phyloP scores from a whole-genome alignment of 768 basidiomycete species.

The Cyathus striatus region DNA sequence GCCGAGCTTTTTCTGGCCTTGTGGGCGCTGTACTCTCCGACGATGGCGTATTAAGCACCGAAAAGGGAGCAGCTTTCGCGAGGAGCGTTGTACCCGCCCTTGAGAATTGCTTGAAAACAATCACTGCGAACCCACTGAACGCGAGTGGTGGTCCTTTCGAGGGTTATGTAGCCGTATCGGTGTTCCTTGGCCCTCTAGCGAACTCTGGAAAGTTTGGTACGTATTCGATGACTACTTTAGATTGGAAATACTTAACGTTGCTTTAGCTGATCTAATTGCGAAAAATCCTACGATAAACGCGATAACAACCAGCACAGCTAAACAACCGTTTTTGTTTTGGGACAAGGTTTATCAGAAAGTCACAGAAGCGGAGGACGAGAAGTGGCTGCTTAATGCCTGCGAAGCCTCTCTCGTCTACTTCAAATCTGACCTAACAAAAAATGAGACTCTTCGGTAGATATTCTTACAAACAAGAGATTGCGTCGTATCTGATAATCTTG shows the following conservation, averaged over 20 bases:
- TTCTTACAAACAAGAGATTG: no score
- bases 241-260: constrained; percentile 1
- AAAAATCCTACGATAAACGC: constrained; percentile 43
- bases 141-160: constrained; percentile 68
- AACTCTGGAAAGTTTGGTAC: constrained; percentile 49
- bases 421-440: constrained; percentile 44
- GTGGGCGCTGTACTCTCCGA: constrained; percentile 52
- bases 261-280: constrained; percentile 37
- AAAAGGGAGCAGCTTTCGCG: constrained; percentile 46
- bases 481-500: no score
- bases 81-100: constrained; percentile 52
- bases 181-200: constrained; percentile 59
- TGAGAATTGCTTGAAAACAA: constrained; percentile 66
- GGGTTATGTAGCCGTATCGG: constrained; percentile 72
- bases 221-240: constrained; percentile 12
- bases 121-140: constrained; percentile 55
- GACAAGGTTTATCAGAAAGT: constrained; percentile 84
- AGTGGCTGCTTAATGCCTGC: constrained; percentile 70
- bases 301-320: constrained; percentile 45
- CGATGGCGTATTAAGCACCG: constrained; percentile 30
- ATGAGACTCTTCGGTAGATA: constrained; percentile 50
- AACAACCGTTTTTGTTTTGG: constrained; percentile 83
- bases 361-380: constrained; percentile 53
- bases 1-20: constrained; percentile 59
- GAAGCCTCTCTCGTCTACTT: constrained; percentile 45